These are phyloP conservation scores for Medicago arabica DNA, from an alignment of 306 rosid species.

Conservation along the genomic window DNA sequence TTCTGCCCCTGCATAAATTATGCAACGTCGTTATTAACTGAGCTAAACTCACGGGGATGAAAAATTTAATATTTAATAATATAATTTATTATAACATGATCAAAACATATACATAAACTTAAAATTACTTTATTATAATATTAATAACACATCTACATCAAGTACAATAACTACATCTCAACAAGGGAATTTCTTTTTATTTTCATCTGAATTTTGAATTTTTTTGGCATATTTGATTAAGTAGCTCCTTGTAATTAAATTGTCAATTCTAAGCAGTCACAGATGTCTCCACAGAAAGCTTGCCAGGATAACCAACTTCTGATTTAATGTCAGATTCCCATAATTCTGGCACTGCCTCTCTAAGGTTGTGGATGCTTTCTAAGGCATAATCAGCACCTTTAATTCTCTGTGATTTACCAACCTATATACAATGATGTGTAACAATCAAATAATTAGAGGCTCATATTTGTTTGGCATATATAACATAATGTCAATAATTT, in stretches of 20 bases:
- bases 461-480: conserved; percentile 12
- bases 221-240: conserved; percentile 2
- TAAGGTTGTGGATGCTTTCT: conserved; percentile 93
- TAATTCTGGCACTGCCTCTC: conserved; percentile 86
- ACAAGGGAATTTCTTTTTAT: not conserved
- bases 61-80: conserved; percentile 27
- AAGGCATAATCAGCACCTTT: conserved; percentile 95
- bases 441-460: conserved; percentile 30
- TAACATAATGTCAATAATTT: conserved; percentile 7
- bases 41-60: no score
- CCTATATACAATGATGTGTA: conserved; percentile 44
- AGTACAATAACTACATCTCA: conserved; percentile 39
- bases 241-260: not conserved
- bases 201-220: not conserved
- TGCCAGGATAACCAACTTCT: conserved; percentile 69
- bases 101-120: conserved; percentile 46
- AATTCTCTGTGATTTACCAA: conserved; percentile 83
- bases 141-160: not conserved
- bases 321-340: conserved; percentile 81
- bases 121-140: conserved; percentile 34
- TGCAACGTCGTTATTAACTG: no score
- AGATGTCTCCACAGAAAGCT: conserved; percentile 81
- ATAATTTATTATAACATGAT: conserved; percentile 32
- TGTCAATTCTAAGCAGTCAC: conserved; percentile 66
- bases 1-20: no score